phyloP scores from a whole-genome alignment of 2,329 filamentous ascomycete species.

The Incumbomyces delicatus region DNA sequence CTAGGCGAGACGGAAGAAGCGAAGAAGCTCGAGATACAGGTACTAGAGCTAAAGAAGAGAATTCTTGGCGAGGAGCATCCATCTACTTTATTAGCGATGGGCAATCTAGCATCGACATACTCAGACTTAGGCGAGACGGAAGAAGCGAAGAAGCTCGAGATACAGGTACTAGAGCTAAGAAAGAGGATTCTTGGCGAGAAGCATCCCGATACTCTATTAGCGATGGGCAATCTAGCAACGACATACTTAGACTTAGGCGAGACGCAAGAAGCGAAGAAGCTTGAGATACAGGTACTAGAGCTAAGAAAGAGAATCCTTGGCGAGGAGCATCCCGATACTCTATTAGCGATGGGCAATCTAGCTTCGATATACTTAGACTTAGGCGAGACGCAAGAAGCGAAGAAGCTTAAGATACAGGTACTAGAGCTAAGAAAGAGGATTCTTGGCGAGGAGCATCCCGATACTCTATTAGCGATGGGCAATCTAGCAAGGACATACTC shows the following conservation, averaged over 20 bases:
- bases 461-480: conserved; percentile 13
- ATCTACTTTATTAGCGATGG: neutral
- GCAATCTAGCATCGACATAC: neutral
- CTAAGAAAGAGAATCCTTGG: conserved; percentile 15
- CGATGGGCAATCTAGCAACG: too few relatives aligned
- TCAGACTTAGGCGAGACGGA: conserved; percentile 11
- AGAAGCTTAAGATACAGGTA: conserved; percentile 5
- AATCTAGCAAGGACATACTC: conserved; percentile 9
- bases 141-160: neutral
- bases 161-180: neutral
- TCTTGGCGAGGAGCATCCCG: conserved; percentile 12
- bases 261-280: conserved; percentile 14
- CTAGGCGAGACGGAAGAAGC: too few relatives aligned
- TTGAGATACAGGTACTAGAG: conserved; percentile 13
- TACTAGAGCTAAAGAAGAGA: too few relatives aligned
- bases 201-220: too few relatives aligned
- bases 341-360: conserved; percentile 18
- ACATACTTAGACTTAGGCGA: too few relatives aligned
- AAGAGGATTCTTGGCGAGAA: neutral
- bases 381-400: conserved; percentile 16
- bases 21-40: too few relatives aligned
- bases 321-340: conserved; percentile 20
- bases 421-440: conserved; percentile 2
- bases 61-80: neutral
- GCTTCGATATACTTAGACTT: conserved; percentile 5